phyloP scores from a whole-genome alignment of 1,284 basidiomycete genomes.

The Caloboletus firmus region DNA sequence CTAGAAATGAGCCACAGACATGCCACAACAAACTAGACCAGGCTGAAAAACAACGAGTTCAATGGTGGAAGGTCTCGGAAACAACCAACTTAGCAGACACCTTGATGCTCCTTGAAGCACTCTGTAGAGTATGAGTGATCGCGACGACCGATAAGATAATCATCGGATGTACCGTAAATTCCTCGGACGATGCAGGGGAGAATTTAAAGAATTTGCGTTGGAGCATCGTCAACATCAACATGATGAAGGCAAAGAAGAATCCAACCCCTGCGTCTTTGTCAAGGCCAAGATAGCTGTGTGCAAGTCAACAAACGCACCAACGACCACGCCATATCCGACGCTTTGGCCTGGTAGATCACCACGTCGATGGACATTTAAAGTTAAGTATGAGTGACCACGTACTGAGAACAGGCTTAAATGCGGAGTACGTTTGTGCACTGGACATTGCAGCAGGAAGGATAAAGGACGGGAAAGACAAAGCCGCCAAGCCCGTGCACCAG shows the following conservation, averaged over 20 bases:
- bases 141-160: background rate
- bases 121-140: slow-evolving; percentile 23
- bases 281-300: background rate
- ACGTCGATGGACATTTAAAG: background rate
- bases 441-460: slow-evolving; percentile 14
- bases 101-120: slow-evolving; percentile 50
- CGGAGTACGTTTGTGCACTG: slow-evolving; percentile 19
- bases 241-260: slow-evolving; percentile 50
- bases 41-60: slow-evolving; percentile 43
- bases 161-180: slow-evolving; percentile 47
- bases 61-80: background rate
- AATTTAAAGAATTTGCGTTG: slow-evolving; percentile 51
- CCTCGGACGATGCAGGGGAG: slow-evolving; percentile 51
- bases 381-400: background rate
- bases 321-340: slow-evolving; percentile 51
- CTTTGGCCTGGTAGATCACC: slow-evolving; percentile 37
- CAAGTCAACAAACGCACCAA: slow-evolving; percentile 35
- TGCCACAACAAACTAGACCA: slow-evolving; percentile 64
- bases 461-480: background rate
- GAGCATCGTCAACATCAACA: slow-evolving; percentile 45
- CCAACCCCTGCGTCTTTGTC: slow-evolving; percentile 41
- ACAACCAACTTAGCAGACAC: slow-evolving; percentile 20
- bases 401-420: slow-evolving; percentile 29
- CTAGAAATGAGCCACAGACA: slow-evolving; percentile 35
- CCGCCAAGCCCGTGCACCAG: background rate